Base-by-base conservation (phyloP, 495 filamentous ascomycete genomes). In the Sporormia fimetaria region DNA sequence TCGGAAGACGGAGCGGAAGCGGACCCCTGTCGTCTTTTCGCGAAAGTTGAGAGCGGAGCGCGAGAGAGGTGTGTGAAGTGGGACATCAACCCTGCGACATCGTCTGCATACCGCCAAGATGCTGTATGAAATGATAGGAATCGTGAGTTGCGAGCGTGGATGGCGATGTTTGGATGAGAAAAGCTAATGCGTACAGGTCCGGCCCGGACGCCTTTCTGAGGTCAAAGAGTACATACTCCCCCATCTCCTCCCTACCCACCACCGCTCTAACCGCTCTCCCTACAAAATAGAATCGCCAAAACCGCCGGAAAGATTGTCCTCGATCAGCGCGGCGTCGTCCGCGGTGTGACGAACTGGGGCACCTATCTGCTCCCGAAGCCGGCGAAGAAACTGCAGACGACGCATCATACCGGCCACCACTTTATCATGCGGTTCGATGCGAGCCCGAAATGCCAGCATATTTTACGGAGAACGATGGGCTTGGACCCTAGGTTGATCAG, bases 361-460 rank as follows among this genome's bases (percentile, higher is more conserved):
- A 67, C 76, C 44, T 93, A 87, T 66, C 63, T 76, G 8, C 76
- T 98, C 11, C 90, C 90, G 21, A 77, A 73, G 47, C 60, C 62
- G 46, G 72, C 74, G 38, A 77, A 70, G 47, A 76, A 76, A 57
- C 80, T 88, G 63, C 84, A 94, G 64, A 73, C 77, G 41, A 70
- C 71, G 40, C 80, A 96, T 68, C 74, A 73, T 38, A 69, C 71
- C 24, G 90, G 92, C 22, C 87, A 95, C 63, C 93, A 96, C 69
- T 98, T 98, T 67, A 77, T 93, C 57, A 83, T 98, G 85, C 83
- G 90, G 45, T 98, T 92, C 66, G 90, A 98, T 60, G 56, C 78
- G 22, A 75, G 73, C 29, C 70, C 74, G 16, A 45, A 63, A 27
- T 79, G 80, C 10, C 88, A 96, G 65, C 61, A 76, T 29, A 69